phyloP scores from a whole-genome alignment of 768 basidiomycete species.

The Boletus reticulatus region DNA sequence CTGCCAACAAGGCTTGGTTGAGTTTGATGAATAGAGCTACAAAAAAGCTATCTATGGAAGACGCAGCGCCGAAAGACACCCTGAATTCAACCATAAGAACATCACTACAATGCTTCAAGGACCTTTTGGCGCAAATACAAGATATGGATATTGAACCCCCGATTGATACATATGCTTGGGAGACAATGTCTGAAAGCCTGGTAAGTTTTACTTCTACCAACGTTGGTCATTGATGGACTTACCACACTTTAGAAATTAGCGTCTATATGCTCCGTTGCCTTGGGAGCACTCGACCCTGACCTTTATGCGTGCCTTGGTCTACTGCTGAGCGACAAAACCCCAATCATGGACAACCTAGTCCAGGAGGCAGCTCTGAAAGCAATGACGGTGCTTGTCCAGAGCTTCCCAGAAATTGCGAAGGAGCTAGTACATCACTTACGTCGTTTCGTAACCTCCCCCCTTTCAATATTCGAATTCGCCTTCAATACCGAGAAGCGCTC shows the following conservation, averaged over 20 bases:
- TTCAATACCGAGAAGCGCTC: slow-evolving; percentile 72
- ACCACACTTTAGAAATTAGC: slow-evolving; percentile 67
- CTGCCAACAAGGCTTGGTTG: slow-evolving; percentile 81
- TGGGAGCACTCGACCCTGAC: slow-evolving; percentile 63
- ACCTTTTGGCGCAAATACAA: slow-evolving; percentile 75
- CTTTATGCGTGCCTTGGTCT: slow-evolving; percentile 68
- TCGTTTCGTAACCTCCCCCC: slow-evolving; percentile 83
- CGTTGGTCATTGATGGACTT: background rate
- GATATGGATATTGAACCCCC: slow-evolving; percentile 80
- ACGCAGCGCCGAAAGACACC: slow-evolving; percentile 33
- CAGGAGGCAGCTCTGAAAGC: slow-evolving; percentile 90
- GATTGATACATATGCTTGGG: slow-evolving; percentile 87
- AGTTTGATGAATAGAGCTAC: slow-evolving; percentile 58
- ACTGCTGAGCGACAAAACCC: slow-evolving; percentile 76
- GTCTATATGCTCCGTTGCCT: slow-evolving; percentile 73
- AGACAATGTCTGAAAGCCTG: slow-evolving; percentile 88
- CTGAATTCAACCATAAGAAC: slow-evolving; percentile 53
- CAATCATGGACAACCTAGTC: slow-evolving; percentile 78
- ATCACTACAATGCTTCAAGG: slow-evolving; percentile 74
- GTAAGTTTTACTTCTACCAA: slow-evolving; percentile 39
- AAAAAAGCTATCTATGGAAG: slow-evolving; percentile 36
- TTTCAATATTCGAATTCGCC: slow-evolving; percentile 85
- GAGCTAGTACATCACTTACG: slow-evolving; percentile 77
- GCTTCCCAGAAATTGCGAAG: slow-evolving; percentile 78
- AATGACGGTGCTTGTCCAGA: slow-evolving; percentile 79